Evolutionary conservation across 441 rosid genomes (phyloP), one percentile per base, ranked within the genome.

Genomic region (Arabidopsis lyrata): DNA sequence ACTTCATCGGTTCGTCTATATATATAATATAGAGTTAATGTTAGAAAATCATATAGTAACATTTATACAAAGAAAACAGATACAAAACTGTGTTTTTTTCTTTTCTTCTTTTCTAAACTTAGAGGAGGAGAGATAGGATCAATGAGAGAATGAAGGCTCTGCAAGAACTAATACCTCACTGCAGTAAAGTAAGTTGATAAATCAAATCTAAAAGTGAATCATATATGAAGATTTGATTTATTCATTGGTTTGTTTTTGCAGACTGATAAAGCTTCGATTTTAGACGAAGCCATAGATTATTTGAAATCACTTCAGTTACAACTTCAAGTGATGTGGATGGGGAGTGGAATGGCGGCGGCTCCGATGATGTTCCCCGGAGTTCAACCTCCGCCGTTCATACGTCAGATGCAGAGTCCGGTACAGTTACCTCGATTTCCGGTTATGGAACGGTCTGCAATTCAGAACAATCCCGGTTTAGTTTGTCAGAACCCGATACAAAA

Each of bases 291-390:
- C 14, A 90, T 90, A 57, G 90, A 90, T 31, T 90, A 90, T 74
- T 61, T 90, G 80, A 90, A 88, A 80, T 88, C 93, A 35, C 92
- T 90, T 56, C 96, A 90, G 66, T 60, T 87, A 76, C 96, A 90
- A 59, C 86, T 90, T 58, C 96, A 90, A 88, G 79, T 88, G 42
- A 86, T 88, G 90, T 88, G 96, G 91, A 84, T 88, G 88, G 88
- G 96, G 13, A 81, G 77, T 67, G 88, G 90, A 83, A 86, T 87
- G 89, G 85, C 34, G 42, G 59, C 34, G 42, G 48, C 75, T 58
- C 91, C 89, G 6, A 67, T 85, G 85, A 81, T 90, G 89, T 90
- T 83, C 75, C 87, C 88, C 10, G 90, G 88, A 41, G 64, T 83
- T 5, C 96, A 84, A 48, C 87, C 81, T 52, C 58, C 67, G 2